phyloP scores from a whole-genome alignment of 495 filamentous ascomycete species.

The Neurospora tetraspora region DNA sequence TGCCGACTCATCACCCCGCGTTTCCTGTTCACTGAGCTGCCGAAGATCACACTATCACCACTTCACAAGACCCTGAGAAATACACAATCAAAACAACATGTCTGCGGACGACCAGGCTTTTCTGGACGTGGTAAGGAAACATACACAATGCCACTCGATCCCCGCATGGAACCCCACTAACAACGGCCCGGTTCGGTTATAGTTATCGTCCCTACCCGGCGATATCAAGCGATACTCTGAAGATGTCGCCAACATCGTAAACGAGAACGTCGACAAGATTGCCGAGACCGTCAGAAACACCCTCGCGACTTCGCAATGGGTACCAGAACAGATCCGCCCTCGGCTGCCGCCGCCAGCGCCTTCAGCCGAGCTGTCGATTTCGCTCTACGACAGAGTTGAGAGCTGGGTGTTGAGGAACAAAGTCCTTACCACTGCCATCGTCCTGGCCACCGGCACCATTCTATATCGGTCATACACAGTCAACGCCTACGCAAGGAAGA shows the following conservation, averaged over 20 bases:
- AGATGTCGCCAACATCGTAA: conserved; percentile 64
- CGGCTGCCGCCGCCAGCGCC: conserved; percentile 38
- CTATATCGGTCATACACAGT: conserved; percentile 55
- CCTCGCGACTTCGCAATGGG: conserved; percentile 54
- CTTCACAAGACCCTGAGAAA: background rate
- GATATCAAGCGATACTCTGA: conserved; percentile 56
- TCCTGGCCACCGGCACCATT: conserved; percentile 58
- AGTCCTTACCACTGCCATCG: conserved; percentile 54
- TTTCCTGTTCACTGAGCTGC: background rate
- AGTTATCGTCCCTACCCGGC: conserved; percentile 65
- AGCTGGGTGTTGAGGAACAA: conserved; percentile 63
- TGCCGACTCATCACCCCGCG: background rate
- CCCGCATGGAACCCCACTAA: conserved; percentile 1
- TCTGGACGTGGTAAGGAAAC: conserved; percentile 44
- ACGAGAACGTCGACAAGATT: conserved; percentile 62
- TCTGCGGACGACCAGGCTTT: conserved; percentile 55
- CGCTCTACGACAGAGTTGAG: conserved; percentile 27
- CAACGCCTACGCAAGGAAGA: conserved; percentile 48
- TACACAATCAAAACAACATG: conserved; percentile 27
- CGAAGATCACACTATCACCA: background rate
- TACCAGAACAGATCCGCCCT: conserved; percentile 58
- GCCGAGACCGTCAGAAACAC: conserved; percentile 52
- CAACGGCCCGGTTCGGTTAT: background rate
- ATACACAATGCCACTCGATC: background rate
- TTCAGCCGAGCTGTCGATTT: conserved; percentile 21